Evolutionary conservation across 805 yeast genomes (phyloP), one percentile per base, ranked within the genome.

Genomic region (Candida bentonensis): DNA sequence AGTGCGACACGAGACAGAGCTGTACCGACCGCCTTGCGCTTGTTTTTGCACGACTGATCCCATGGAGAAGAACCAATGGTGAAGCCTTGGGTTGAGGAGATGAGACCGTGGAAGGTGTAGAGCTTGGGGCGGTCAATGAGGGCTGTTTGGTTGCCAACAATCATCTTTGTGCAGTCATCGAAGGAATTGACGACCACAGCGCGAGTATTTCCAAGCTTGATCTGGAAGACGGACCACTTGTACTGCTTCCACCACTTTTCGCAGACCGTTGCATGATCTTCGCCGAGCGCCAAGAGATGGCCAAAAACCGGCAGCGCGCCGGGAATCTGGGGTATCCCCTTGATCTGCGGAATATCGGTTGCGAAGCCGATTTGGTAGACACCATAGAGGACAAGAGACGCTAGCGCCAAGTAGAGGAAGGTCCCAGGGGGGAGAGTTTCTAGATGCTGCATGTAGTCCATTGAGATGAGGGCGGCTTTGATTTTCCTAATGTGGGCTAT

Each of bases 171-270:
- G 1, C 78, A 75, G 4, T 79, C 70, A 3, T 68, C 71, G 50
- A 63, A 78, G 1, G 81, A 70, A 54, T 82, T 80, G n/a, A 77
- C 88, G 15, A 83, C 78, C 11, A 83, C 69, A 1, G 79, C 72
- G 13, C 71, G 61, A 33, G 60, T 66, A 17, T 56, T 61, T 0
- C 94, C 94, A 44, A 82, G 58, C 41, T 81, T 60, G 39, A 81
- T 66, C 51, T 82, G 89, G 54, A 71, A 81, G 1, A 80, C 71
- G 2, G 66, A 59, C 22, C 60, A 46, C 3, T 49, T 53, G 45
- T 59, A 57, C 42, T 58, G 42, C 36, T 55, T 44, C 41, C 66
- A 50, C 54, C 66, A 54, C 28, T 51, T 44, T 41, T 58, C 56
- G 41, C 63, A 53, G 17, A 50, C 55, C 13, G 60, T 47, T 15